Conservation (phyloP, 768 basidiomycete species). For the Serendipita sp. region DNA sequence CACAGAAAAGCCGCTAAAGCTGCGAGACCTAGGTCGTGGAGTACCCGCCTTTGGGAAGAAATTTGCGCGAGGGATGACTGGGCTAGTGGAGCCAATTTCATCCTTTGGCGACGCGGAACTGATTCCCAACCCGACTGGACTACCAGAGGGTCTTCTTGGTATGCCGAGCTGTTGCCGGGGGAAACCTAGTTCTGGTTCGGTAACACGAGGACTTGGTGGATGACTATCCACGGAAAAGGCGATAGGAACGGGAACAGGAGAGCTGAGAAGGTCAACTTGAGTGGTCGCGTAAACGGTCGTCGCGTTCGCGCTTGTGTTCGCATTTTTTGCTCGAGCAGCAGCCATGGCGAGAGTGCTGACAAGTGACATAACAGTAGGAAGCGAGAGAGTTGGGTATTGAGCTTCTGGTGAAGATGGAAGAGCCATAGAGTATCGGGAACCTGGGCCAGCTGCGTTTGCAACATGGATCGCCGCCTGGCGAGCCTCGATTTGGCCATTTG, state of each 20-base stretch:
- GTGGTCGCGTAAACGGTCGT: constrained; percentile 9
- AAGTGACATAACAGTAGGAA: constrained; percentile 5
- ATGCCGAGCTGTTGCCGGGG: background rate
- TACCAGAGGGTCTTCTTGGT: background rate
- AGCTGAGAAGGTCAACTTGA: constrained; percentile 7
- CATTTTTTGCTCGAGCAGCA: background rate
- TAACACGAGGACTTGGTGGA: constrained; percentile 1
- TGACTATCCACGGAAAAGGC: constrained; percentile 8
- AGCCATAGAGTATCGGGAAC: background rate
- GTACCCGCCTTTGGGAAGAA: constrained; percentile 44
- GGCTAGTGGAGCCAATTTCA: background rate
- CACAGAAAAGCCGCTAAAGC: constrained; percentile 48
- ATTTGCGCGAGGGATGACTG: constrained; percentile 36
- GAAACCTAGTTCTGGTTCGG: background rate
- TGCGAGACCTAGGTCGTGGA: constrained; percentile 44
- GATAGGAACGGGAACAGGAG: constrained; percentile 11
- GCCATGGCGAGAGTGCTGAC: constrained; percentile 6
- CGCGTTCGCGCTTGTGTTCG: background rate
- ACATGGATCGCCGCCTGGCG: background rate
- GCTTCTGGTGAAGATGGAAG: background rate
- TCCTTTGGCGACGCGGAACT: background rate
- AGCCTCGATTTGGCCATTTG: background rate
- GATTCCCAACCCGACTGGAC: constrained; percentile 5
- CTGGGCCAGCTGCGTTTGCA: background rate
- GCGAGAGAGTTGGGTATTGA: background rate